These are phyloP conservation scores for Macrolepiota fuliginosa DNA, from an alignment of 768 basidiomycete genomes.

Conservation along the genomic window DNA sequence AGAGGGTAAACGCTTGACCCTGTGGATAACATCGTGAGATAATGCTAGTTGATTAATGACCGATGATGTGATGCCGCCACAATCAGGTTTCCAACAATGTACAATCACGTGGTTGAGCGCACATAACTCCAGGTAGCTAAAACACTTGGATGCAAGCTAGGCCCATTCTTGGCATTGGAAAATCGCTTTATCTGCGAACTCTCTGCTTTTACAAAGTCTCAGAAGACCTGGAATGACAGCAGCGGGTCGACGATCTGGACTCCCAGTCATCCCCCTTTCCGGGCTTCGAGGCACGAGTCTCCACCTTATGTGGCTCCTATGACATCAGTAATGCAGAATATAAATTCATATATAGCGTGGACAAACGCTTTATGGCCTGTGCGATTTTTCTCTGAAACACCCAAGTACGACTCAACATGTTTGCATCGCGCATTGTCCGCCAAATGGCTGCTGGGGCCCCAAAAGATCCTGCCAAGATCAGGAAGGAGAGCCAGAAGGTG, in stretches of 20 bases:
- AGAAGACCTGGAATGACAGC: background rate
- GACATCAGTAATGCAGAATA: constrained; percentile 3
- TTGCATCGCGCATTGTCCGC: constrained; percentile 9
- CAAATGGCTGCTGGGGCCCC: constrained; percentile 11
- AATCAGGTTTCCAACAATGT: too few species aligned
- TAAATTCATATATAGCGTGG: background rate
- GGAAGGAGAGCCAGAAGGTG: constrained; percentile 10
- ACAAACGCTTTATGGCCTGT: background rate
- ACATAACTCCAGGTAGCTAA: too few species aligned
- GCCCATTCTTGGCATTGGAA: too few species aligned
- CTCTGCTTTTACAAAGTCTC: too few species aligned
- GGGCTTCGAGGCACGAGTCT: background rate
- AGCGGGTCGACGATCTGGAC: background rate
- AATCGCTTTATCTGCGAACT: too few species aligned
- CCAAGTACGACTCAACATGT: background rate
- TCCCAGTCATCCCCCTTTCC: background rate
- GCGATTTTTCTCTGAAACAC: background rate
- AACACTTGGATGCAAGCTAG: too few species aligned
- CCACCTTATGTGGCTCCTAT: constrained; percentile 6
- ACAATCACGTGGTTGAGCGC: too few species aligned
- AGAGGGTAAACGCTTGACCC: too few species aligned
- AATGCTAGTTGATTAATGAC: too few species aligned
- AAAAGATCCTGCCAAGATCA: constrained; percentile 4
- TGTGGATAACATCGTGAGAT: too few species aligned
- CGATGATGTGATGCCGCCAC: too few species aligned